Conservation (phyloP, 208 protist genomes). For the Trypanosoma caninum region DNA sequence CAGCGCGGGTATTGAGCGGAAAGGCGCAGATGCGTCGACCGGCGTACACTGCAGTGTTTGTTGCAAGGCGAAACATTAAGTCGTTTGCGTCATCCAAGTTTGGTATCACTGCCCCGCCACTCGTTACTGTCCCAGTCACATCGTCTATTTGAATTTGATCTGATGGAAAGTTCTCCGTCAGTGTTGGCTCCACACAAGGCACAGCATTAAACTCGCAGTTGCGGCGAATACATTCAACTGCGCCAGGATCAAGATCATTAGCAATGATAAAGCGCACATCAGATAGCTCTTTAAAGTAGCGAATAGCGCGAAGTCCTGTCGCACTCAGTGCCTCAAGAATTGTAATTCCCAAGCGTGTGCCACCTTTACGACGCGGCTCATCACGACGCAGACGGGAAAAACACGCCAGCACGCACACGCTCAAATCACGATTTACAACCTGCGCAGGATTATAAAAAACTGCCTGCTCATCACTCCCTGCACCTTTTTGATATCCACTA, state of each 20-base stretch:
- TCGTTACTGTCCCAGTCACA: slow-evolving; percentile 19
- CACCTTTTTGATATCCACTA: neutral
- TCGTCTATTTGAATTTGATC: slow-evolving; percentile 35
- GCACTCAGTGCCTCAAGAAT: slow-evolving; percentile 98
- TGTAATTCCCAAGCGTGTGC: slow-evolving; percentile 78
- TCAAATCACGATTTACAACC: slow-evolving; percentile 98
- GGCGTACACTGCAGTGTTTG: slow-evolving; percentile 46
- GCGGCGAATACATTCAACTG: slow-evolving; percentile 93
- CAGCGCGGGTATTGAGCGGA: too few relatives aligned
- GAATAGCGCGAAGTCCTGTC: slow-evolving; percentile 96
- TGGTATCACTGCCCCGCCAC: slow-evolving; percentile 77
- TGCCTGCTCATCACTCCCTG: slow-evolving; percentile 51
- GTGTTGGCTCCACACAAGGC: slow-evolving; percentile 36
- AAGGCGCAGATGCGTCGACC: slow-evolving; percentile 46
- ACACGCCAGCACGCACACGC: slow-evolving; percentile 89
- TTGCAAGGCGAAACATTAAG: slow-evolving; percentile 84
- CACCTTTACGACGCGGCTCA: slow-evolving; percentile 59
- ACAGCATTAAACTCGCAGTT: slow-evolving; percentile 97
- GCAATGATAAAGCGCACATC: slow-evolving; percentile 96
- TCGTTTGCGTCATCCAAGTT: slow-evolving; percentile 93
- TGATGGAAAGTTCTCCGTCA: slow-evolving; percentile 80
- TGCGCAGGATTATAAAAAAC: slow-evolving; percentile 98
- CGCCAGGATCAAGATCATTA: slow-evolving; percentile 96
- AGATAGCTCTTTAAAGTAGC: slow-evolving; percentile 97
- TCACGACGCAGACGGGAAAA: slow-evolving; percentile 59